A percentile compares a stretch with the other conserved stretches of the same genome.
phyloP scores from a whole-genome alignment of 305 asterid genomes.

The Andrographis paniculata region DNA sequence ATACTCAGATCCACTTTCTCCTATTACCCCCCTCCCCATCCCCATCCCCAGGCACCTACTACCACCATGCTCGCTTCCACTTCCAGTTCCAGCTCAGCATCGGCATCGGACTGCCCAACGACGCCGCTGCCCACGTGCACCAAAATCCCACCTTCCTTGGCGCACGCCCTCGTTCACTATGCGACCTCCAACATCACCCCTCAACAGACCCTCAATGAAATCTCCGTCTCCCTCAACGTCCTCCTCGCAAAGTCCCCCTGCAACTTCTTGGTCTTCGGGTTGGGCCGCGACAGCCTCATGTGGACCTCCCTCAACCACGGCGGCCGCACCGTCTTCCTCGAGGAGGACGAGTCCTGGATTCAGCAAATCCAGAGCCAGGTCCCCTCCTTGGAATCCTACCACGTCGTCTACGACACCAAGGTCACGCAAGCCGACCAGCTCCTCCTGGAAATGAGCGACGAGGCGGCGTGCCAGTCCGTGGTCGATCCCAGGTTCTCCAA shows the following conservation, averaged over 20 bases:
- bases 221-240: slow-evolving; percentile 44
- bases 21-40: slow-evolving; percentile 19
- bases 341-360: slow-evolving; percentile 60
- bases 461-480: slow-evolving; percentile 40
- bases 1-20: slow-evolving; percentile 46
- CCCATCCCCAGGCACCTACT: no score
- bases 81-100: no score
- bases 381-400: slow-evolving; percentile 58
- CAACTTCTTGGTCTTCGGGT: slow-evolving; percentile 73
- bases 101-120: no score
- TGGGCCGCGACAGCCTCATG: slow-evolving; percentile 80
- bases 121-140: slow-evolving; percentile 24
- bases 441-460: slow-evolving; percentile 32
- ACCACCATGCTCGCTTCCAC: no score
- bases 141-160: slow-evolving; percentile 52
- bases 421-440: slow-evolving; percentile 52
- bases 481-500: slow-evolving; percentile 62
- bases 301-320: slow-evolving; percentile 71
- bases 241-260: slow-evolving; percentile 60
- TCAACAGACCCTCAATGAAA: slow-evolving; percentile 65
- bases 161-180: slow-evolving; percentile 59
- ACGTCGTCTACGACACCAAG: slow-evolving; percentile 43
- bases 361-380: slow-evolving; percentile 27
- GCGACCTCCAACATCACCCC: slow-evolving; percentile 66
- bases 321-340: slow-evolving; percentile 67